Conservation (phyloP, 208 protist genomes). For the Trypanosoma conorhini region DNA sequence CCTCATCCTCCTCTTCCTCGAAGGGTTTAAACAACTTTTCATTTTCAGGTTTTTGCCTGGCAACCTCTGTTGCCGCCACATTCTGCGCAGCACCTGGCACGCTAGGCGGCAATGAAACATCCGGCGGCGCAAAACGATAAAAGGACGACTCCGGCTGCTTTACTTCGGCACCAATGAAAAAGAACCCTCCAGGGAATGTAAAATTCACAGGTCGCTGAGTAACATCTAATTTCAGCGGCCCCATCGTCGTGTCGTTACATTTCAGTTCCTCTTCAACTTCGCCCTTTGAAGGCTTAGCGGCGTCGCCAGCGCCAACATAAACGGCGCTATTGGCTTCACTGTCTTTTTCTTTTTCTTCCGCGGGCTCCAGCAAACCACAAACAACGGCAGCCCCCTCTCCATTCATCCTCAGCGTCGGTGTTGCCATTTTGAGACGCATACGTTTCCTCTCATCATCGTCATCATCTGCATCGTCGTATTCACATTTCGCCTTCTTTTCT, state of each 20-base stretch:
- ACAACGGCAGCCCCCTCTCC: background rate
- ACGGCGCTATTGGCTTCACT: background rate
- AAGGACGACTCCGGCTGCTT: constrained; percentile 4
- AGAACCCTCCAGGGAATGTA: background rate
- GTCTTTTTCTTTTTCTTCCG: background rate
- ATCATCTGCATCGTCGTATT: background rate
- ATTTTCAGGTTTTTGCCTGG: background rate
- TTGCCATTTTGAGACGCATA: background rate
- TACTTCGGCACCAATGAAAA: background rate
- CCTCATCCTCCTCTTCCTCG: constrained; percentile 1
- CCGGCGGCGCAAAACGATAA: constrained; percentile 12
- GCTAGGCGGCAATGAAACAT: background rate
- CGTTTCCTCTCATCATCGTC: background rate
- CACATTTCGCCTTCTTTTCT: background rate
- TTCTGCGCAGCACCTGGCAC: background rate
- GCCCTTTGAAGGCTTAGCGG: background rate
- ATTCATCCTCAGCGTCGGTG: background rate
- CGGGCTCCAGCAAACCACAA: background rate
- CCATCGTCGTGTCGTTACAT: background rate
- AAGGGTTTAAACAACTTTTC: background rate
- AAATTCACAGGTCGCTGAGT: background rate
- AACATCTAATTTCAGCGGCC: background rate
- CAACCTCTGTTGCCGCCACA: background rate
- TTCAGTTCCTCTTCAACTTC: background rate
- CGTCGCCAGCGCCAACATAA: background rate